Base-by-base conservation (phyloP, 352 stramenopile genomes). In the Phytophthora hybrid region DNA sequence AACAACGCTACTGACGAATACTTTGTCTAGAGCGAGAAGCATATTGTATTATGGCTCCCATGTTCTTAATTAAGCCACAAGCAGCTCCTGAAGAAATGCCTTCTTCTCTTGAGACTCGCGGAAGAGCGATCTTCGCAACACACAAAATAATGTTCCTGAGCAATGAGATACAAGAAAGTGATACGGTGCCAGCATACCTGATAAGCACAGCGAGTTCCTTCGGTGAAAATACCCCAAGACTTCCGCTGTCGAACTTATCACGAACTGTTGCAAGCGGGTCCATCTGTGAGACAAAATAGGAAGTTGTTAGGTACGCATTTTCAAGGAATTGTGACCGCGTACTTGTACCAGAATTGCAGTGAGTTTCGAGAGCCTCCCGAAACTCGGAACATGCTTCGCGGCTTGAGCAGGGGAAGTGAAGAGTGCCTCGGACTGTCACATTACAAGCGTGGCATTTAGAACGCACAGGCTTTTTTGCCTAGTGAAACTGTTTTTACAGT, bases 21-120 rank as follows among this genome's bases (percentile, higher is more conserved):
- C n/a, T n/a, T n/a, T n/a, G n/a, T n/a, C n/a, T n/a, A n/a, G n/a
- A n/a, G n/a, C n/a, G n/a, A n/a, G n/a, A n/a, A n/a, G n/a, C n/a
- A n/a, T n/a, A n/a, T n/a, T n/a, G n/a, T n/a, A n/a, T n/a, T n/a
- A 26, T 26, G 23, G 23, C 23, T 26, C 23, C 23, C 23, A 26
- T 26, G 23, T 26, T 26, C 23, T 26, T 26, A 18, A 16, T 44
- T 37, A 74, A 41, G 39, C 62, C 13, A 44, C 18, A 51, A 74
- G 59, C n/a, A 87, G 54, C 29, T 74, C 63, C 31, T 74, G 63
- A 18, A 92, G 65, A 44, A 93, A 75, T 13, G 76, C 78, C 32
- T 82, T 83, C 32, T 82, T 79, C 55, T 91, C 87, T 1, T 71
- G 64, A 29, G 87, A 91, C 14, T 94, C 87, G 31, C 82, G 85